phyloP scores from a whole-genome alignment of 2,329 filamentous ascomycete genomes.

The Sclerotinia trifoliorum region DNA sequence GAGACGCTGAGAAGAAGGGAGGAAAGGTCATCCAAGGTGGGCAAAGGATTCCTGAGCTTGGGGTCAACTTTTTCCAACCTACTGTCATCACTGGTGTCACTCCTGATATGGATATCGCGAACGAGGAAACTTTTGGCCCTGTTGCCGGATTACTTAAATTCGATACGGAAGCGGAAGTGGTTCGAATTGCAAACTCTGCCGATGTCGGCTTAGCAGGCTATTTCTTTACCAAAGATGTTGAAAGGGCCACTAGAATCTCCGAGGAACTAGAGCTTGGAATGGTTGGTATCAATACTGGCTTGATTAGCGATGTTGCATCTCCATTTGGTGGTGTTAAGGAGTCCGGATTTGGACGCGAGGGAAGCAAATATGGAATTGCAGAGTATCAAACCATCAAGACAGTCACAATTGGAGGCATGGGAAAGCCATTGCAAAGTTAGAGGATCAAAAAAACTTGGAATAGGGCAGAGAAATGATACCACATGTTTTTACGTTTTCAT shows the following conservation, averaged over 20 bases:
- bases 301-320: conserved; percentile 54
- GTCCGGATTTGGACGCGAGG: conserved; percentile 54
- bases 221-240: conserved; percentile 73
- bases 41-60: conserved; percentile 68
- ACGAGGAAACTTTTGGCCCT: conserved; percentile 93
- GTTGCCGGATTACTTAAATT: conserved; percentile 90
- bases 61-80: conserved; percentile 83
- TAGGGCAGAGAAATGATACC: conserved; percentile 15
- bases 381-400: conserved; percentile 54
- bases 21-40: conserved; percentile 75
- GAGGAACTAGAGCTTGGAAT: conserved; percentile 79
- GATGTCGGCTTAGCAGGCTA: conserved; percentile 92
- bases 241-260: conserved; percentile 59
- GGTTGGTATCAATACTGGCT: conserved; percentile 79
- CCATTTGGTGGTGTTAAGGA: conserved; percentile 59
- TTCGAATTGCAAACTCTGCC: conserved; percentile 75
- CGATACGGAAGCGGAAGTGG: conserved; percentile 82
- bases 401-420: conserved; percentile 57
- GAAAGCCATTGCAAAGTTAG: conserved; percentile 51
- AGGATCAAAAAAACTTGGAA: neutral
- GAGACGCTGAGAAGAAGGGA: conserved; percentile 75
- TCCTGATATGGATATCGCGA: conserved; percentile 76
- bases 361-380: conserved; percentile 53
- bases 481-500: neutral
- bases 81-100: conserved; percentile 89